phyloP scores from a whole-genome alignment of 176 grass and related monocot genomes.

The Otatea glauca region DNA sequence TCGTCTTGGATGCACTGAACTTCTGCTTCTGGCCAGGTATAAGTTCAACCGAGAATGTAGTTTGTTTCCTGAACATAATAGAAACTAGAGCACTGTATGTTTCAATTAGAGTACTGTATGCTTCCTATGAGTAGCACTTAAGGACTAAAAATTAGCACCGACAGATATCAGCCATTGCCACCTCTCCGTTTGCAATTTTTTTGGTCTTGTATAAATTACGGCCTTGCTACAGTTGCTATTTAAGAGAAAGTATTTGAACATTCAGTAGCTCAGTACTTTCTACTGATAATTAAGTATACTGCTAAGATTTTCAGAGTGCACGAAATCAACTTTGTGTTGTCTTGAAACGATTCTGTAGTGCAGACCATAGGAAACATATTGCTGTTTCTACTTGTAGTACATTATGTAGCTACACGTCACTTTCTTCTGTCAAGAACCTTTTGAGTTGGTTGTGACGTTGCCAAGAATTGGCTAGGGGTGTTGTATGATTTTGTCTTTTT shows the following conservation, averaged over 20 bases:
- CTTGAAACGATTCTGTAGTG: neutral
- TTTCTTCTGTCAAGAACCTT: neutral
- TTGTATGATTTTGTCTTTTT: neutral
- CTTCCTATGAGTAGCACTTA: neutral
- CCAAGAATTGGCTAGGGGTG: constrained; percentile 10
- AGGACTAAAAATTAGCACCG: neutral
- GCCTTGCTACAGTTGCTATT: neutral
- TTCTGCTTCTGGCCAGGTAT: constrained; percentile 99
- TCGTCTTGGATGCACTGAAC: constrained; percentile 86
- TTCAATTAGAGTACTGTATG: neutral
- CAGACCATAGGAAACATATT: neutral
- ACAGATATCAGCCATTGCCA: neutral
- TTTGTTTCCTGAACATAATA: neutral
- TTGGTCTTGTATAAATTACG: constrained; percentile 1
- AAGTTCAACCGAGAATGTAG: neutral
- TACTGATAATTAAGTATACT: neutral
- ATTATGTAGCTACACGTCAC: neutral
- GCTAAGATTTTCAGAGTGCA: neutral
- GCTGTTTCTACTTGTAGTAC: neutral
- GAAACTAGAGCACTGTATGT: neutral
- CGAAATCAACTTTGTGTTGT: neutral
- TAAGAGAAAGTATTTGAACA: neutral
- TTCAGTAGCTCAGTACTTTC: neutral
- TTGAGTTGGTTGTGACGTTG: neutral
- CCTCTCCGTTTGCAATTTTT: neutral